Evolutionary conservation across 768 basidiomycete genomes (phyloP).

Genomic region (Lactarius quietus): DNA sequence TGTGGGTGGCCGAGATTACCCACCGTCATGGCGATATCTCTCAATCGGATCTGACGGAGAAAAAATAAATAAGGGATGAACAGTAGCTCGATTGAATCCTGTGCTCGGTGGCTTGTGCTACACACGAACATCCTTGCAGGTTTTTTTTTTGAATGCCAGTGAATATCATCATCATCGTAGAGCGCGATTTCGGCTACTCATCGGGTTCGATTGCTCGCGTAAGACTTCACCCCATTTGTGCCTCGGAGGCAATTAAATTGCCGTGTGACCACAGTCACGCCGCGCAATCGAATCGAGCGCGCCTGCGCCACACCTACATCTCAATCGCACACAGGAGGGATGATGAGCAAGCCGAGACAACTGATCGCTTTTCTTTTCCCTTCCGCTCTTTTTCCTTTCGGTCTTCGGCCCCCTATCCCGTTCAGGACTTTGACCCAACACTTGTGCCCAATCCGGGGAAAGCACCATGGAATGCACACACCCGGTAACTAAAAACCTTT

Average conservation of each 20-base stretch:
- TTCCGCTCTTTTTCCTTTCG: not conserved
- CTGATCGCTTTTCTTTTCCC: not conserved
- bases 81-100: not conserved
- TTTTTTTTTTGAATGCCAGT: not conserved
- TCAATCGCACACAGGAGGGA: not conserved
- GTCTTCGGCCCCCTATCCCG: not conserved
- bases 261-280: not conserved
- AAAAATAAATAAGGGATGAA: not conserved
- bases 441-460: not conserved
- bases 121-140: not conserved
- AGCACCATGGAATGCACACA: no score
- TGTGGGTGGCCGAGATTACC: not conserved
- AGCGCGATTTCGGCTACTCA: constrained; percentile 16
- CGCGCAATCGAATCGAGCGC: not conserved
- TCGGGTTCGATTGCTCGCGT: constrained; percentile 6
- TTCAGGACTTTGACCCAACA: not conserved
- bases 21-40: not conserved
- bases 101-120: not conserved
- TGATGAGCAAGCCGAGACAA: not conserved
- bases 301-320: not conserved
- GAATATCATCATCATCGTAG: not conserved
- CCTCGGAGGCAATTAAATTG: constrained; percentile 11
- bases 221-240: constrained; percentile 4
- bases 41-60: not conserved
- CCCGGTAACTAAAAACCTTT: constrained; percentile 8